These are phyloP conservation scores for Pyricularia sp. DNA, from an alignment of 2,329 filamentous ascomycete genomes.

Conservation along the genomic window DNA sequence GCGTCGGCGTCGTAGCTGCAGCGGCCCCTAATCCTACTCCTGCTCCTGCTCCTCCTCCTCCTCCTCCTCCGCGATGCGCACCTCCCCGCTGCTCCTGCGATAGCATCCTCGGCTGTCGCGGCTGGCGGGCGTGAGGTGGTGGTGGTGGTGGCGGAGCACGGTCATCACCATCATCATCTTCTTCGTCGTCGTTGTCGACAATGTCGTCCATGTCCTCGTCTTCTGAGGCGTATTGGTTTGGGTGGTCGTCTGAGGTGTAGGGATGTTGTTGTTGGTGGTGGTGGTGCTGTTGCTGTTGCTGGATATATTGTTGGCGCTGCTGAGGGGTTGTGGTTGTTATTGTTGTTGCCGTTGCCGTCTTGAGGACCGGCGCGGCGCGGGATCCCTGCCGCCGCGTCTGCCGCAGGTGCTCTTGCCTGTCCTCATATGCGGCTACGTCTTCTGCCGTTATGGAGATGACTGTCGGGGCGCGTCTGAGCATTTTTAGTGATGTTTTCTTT, in stretches of 20 bases:
- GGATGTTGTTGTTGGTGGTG: slow-evolving; percentile 3
- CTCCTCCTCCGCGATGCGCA: not conserved
- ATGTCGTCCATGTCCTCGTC: slow-evolving; percentile 4
- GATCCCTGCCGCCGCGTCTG: slow-evolving; percentile 5
- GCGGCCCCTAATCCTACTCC: not conserved
- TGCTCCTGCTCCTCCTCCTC: not conserved
- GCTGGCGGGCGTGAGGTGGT: not conserved
- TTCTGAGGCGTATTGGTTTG: not conserved
- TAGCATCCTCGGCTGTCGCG: not conserved
- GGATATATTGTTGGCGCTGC: not conserved
- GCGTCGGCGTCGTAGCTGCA: slow-evolving; percentile 1
- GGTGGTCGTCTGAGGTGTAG: not conserved
- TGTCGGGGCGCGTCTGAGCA: slow-evolving; percentile 45
- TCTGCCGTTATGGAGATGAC: slow-evolving; percentile 55
- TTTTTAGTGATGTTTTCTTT: slow-evolving; percentile 4
- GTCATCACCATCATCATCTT: slow-evolving; percentile 6
- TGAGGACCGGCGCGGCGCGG: slow-evolving; percentile 3
- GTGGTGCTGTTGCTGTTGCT: not conserved
- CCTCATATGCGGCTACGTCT: slow-evolving; percentile 59
- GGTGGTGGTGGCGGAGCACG: not conserved
- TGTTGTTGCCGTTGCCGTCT: slow-evolving; percentile 1
- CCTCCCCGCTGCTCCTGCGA: not conserved
- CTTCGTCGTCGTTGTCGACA: slow-evolving; percentile 6
- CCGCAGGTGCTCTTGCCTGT: slow-evolving; percentile 24
- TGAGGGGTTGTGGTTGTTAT: not conserved